Base-by-base conservation (phyloP, 805 yeast species). In the Pichia ethanolica region DNA sequence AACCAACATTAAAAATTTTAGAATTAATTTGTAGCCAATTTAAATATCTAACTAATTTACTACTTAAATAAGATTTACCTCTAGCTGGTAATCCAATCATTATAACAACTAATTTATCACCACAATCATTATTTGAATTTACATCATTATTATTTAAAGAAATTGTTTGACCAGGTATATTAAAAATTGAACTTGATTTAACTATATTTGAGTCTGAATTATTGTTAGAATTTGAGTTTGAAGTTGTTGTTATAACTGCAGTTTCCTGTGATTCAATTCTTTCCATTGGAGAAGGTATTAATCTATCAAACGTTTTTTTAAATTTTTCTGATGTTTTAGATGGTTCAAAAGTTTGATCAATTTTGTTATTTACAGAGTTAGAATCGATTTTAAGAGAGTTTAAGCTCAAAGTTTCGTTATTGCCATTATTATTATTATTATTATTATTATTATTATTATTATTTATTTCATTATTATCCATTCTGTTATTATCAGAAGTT, bases 51-150 rank as follows among this genome's bases (percentile, higher is more conserved):
- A 95, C 86, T 44, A 91, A 73, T 63, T 93, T 91, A 66, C 89
- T 91, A 46, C 97, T 89, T 54, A 91, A 81, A 64, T 90, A 93
- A 1, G 95, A 86, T 65, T 91, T 91, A 4, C 99, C 99, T 48
- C 97, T 73, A 0, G 97, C 97, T 0, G 98, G 98, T 12, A 85
- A 66, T 0, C 99, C 99, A 13, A 91, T 97, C 98, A 91, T 91
- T 20, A 93, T 95, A 51, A 91, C 88, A 13, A 91, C 95, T 47
- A 91, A 74, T 61, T 89, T 86, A 12, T 89, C 97, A 46, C 70
- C 56, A 58, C 76, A 71, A 14, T 58, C 56, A n/a, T 41, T 36
- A 1, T 81, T 79, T 35, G 80, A 79, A 34, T 72, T 70, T 5
- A 88, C 88, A 62, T 87, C 91, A 0, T 95, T 93, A 0, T 89